Percentiles rank a stretch among this genome's conserved stretches.
phyloP scores from a whole-genome alignment of 495 filamentous ascomycete species.

The Aspergillus incahuasiensis region DNA sequence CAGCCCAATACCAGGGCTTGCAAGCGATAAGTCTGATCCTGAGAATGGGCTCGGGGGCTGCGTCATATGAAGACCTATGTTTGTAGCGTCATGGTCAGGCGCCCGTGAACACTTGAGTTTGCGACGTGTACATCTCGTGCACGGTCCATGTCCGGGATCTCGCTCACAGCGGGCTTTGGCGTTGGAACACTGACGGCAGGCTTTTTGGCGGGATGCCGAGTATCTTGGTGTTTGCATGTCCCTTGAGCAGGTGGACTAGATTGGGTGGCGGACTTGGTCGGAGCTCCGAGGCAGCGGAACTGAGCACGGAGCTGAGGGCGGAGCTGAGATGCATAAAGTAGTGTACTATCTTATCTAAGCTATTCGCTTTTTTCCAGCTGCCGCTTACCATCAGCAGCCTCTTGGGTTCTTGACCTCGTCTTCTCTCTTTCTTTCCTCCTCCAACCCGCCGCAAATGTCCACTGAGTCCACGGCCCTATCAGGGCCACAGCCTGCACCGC shows the following conservation, averaged over 20 bases:
- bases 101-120: conserved; percentile 10
- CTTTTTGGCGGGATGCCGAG: conserved; percentile 39
- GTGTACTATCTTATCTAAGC: neutral
- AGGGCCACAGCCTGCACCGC: conserved; percentile 34
- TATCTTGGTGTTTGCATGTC: conserved; percentile 34
- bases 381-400: too few relatives aligned
- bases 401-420: neutral
- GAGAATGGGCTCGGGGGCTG: neutral
- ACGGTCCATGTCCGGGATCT: conserved; percentile 16
- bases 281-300: neutral
- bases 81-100: neutral
- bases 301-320: neutral
- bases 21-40: neutral
- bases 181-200: conserved; percentile 37
- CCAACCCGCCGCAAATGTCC: conserved; percentile 35
- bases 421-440: conserved; percentile 20
- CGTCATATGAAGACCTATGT: neutral
- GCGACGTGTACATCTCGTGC: conserved; percentile 29
- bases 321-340: too few relatives aligned
- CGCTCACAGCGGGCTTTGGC: conserved; percentile 44
- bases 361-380: neutral
- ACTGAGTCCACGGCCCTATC: conserved; percentile 36
- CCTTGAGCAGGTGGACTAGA: neutral
- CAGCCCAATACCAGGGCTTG: neutral
- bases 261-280: neutral